Conservation (phyloP, 208 protist species). For the Crithidia bombi region DNA sequence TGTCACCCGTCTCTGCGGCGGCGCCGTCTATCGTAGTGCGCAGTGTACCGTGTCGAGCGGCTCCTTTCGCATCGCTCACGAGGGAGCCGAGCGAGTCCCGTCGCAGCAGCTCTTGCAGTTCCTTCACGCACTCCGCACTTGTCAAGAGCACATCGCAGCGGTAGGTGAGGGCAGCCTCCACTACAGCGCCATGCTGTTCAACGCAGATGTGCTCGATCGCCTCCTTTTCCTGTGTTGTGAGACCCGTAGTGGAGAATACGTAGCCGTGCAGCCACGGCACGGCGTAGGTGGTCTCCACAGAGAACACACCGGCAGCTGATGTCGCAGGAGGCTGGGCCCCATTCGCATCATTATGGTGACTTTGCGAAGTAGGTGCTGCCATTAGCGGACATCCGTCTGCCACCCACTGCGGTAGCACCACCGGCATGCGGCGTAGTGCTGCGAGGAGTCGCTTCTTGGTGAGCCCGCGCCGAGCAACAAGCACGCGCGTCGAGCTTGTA, state of each 20-base stretch:
- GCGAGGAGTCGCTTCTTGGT: slow-evolving; percentile 75
- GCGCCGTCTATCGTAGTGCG: neutral
- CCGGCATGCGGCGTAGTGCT: slow-evolving; percentile 48
- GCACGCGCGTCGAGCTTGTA: slow-evolving; percentile 45
- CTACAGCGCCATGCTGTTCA: slow-evolving; percentile 43
- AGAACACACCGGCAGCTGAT: neutral
- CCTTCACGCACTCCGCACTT: slow-evolving; percentile 36
- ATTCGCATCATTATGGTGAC: neutral
- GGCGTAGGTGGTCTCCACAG: slow-evolving; percentile 1
- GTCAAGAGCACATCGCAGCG: slow-evolving; percentile 68
- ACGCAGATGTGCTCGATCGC: slow-evolving; percentile 51
- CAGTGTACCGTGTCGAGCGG: neutral
- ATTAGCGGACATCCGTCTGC: slow-evolving; percentile 12
- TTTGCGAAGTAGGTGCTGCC: neutral
- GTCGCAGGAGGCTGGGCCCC: neutral
- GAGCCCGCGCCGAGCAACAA: slow-evolving; percentile 73
- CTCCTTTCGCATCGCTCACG: neutral
- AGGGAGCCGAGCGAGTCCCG: neutral
- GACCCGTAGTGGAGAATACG: slow-evolving; percentile 54
- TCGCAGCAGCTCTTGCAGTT: slow-evolving; percentile 28
- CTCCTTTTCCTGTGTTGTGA: slow-evolving; percentile 46
- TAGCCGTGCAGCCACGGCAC: slow-evolving; percentile 74
- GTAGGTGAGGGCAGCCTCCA: slow-evolving; percentile 41
- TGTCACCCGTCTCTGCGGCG: neutral
- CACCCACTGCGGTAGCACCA: slow-evolving; percentile 66